Evolutionary conservation across 2,329 filamentous ascomycete species (phyloP).

Genomic region (Lecanoromycetidae sp.): DNA sequence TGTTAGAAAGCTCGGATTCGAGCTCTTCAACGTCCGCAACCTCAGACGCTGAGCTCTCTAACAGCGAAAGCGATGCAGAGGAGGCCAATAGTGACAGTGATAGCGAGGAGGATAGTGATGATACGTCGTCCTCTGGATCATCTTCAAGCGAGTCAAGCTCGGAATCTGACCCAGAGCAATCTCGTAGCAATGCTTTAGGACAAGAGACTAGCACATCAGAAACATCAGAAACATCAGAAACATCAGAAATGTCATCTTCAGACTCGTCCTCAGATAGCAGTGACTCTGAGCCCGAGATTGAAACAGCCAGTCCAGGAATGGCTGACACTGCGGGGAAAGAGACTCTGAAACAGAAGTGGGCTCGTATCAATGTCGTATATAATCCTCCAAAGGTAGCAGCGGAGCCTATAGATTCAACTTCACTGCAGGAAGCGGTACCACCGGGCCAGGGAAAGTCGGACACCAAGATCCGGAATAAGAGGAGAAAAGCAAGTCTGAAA

Average conservation of each 20-base stretch:
- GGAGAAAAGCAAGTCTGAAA: slow-evolving; percentile 38
- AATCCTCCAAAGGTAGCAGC: neutral
- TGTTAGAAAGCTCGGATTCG: slow-evolving; percentile 17
- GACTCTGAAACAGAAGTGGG: neutral
- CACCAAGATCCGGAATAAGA: slow-evolving; percentile 45
- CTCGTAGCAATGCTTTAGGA: neutral
- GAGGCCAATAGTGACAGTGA: too few species aligned
- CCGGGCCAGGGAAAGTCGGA: slow-evolving; percentile 38
- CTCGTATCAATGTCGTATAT: neutral
- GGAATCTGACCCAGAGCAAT: slow-evolving; percentile 27
- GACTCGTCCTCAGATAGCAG: slow-evolving; percentile 14
- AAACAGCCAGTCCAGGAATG: too few species aligned
- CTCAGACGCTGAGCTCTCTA: slow-evolving; percentile 18
- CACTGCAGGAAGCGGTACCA: slow-evolving; percentile 22
- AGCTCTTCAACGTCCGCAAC: slow-evolving; percentile 20
- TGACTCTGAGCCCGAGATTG: slow-evolving; percentile 10
- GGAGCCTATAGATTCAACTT: neutral
- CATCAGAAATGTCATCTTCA: slow-evolving; percentile 14
- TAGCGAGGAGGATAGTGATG: too few species aligned
- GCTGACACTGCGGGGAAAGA: too few species aligned
- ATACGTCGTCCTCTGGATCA: slow-evolving; percentile 16
- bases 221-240: too few species aligned
- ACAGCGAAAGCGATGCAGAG: too few species aligned
- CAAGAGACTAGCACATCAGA: neutral
- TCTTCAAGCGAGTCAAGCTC: slow-evolving; percentile 23